A percentile compares a stretch with the other conserved stretches of the same genome.
phyloP scores from a whole-genome alignment of 2,329 filamentous ascomycete genomes.

The Ophiostoma quercus region DNA sequence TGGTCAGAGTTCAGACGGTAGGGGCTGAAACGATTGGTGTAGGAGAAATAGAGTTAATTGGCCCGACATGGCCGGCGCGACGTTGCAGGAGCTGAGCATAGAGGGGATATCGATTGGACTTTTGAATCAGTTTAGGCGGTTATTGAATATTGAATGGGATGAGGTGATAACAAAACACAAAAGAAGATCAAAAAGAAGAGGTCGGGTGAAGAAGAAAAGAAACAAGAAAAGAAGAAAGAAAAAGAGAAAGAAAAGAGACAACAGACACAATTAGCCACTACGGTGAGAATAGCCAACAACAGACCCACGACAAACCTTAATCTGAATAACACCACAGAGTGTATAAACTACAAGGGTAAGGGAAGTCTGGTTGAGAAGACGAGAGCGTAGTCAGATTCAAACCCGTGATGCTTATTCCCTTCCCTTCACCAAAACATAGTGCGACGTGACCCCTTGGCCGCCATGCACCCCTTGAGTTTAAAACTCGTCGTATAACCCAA shows the following conservation, averaged over 20 bases:
- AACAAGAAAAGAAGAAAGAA: background rate
- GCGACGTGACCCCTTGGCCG: conserved; percentile 1
- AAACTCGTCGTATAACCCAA: background rate
- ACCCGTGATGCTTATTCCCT: background rate
- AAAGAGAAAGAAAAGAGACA: background rate
- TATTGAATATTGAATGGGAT: background rate
- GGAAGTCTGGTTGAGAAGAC: too few relatives aligned
- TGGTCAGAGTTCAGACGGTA: conserved; percentile 10
- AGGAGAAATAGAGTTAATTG: conserved; percentile 11
- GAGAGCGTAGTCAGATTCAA: too few relatives aligned
- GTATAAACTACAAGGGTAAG: background rate
- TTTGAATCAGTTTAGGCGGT: background rate
- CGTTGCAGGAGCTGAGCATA: conserved; percentile 3
- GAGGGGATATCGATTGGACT: background rate
- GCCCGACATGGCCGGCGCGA: conserved; percentile 9
- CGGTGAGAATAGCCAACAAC: background rate
- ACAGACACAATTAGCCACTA: background rate
- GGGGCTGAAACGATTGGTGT: conserved; percentile 15
- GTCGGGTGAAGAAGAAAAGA: background rate
- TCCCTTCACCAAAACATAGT: background rate
- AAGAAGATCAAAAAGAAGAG: background rate
- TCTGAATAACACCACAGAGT: background rate
- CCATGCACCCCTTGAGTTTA: background rate
- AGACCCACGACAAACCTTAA: background rate
- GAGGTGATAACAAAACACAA: background rate